phyloP scores from a whole-genome alignment of 2,329 filamentous ascomycete genomes.

The Pestalotiopsis sp. region DNA sequence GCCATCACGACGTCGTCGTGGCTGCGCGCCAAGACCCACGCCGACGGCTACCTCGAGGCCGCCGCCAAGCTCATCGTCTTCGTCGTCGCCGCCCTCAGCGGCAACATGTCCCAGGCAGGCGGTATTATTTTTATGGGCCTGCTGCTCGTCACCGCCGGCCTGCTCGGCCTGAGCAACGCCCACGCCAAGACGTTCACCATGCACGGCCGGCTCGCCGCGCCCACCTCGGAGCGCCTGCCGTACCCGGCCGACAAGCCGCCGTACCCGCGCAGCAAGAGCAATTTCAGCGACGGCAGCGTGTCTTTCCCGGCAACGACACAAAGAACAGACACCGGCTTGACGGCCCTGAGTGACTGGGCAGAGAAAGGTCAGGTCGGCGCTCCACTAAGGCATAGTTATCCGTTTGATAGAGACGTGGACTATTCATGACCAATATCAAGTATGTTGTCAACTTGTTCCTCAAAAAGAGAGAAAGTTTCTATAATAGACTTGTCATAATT shows the following conservation, averaged over 20 bases:
- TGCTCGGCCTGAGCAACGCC: slow-evolving; percentile 58
- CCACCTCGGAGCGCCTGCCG: slow-evolving; percentile 30
- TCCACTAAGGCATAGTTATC: slow-evolving; percentile 20
- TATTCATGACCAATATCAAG: slow-evolving; percentile 11
- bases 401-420: slow-evolving; percentile 21
- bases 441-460: neutral
- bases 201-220: slow-evolving; percentile 49
- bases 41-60: slow-evolving; percentile 55
- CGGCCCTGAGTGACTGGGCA: slow-evolving; percentile 26
- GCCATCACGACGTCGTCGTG: slow-evolving; percentile 61
- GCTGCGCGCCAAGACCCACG: slow-evolving; percentile 52
- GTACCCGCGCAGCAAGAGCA: slow-evolving; percentile 18
- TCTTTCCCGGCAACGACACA: slow-evolving; percentile 12
- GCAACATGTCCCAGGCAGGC: slow-evolving; percentile 56
- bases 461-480: too few species aligned
- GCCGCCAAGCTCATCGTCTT: slow-evolving; percentile 61
- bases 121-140: slow-evolving; percentile 53
- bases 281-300: slow-evolving; percentile 19
- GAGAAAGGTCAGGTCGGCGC: slow-evolving; percentile 28
- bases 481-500: neutral
- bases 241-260: slow-evolving; percentile 12
- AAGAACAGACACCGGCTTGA: slow-evolving; percentile 20
- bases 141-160: slow-evolving; percentile 52
- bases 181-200: slow-evolving; percentile 50
- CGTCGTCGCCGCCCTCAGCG: slow-evolving; percentile 55